Base-by-base conservation (phyloP, 352 stramenopile species). In the Pythium sukuiense region DNA sequence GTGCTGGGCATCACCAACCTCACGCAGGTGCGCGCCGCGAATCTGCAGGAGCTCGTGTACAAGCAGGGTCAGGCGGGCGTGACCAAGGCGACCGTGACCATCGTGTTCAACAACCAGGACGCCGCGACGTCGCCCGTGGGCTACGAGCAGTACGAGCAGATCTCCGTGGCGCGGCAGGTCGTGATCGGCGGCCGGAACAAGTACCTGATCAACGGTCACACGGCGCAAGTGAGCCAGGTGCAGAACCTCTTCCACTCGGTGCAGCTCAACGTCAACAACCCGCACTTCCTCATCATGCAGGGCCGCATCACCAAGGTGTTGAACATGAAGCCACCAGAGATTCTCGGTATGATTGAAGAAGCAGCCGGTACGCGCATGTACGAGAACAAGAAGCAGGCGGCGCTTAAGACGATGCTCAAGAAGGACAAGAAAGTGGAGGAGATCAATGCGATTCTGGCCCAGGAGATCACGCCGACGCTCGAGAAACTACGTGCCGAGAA, bases 241-340 rank as follows among this genome's bases (percentile, higher is more conserved):
- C 95, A 99, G 70, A 99, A 99, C 77, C 85, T 99, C 6, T 99
- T 99, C 79, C 98, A 99, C 85, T 99, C 95, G 6, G 98, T 99
- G 55, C 98, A 99, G 80, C 83, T 99, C 39, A 99, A 99, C 83
- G 97, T 99, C 58, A 99, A 99, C 87, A 99, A 99, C 86, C 98
- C 98, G 54, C 98, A 99, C 76, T 99, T 99, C 76, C 85, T 99
- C 53, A 99, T 99, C 84, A 99, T 99, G 97, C 98, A 99, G 71
- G 93, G 92, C 13, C 89, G 96, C 16, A 99, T 99, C 70, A 99
- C 97, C 46, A 99, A 99, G 76, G 97, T 99, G 41, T 85, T 99
- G 35, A 99, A 99, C 77, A 99, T 99, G 98, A 99, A 99, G 75
- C 97, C 98, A 5, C 83, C 89, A 7, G 98, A 99, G 83, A 99